phyloP scores from a whole-genome alignment of 148 eudicot species.

The Chenopodium berlandieri region DNA sequence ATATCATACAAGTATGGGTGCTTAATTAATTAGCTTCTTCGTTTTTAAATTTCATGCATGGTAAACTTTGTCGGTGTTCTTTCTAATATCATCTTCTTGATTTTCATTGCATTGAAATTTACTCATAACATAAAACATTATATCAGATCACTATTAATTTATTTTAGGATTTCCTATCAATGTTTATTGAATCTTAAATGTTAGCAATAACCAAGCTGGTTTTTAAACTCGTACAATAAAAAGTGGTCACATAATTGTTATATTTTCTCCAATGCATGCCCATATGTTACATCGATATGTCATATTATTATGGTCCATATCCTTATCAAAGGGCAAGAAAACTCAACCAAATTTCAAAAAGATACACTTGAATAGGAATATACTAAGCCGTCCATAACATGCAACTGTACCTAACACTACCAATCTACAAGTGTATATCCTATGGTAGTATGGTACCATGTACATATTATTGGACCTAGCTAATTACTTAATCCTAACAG shows the following conservation, averaged over 20 bases:
- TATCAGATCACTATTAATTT: not conserved
- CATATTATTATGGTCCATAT: not conserved
- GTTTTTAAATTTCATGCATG: not conserved
- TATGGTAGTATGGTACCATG: not conserved
- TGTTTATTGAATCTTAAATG: not conserved
- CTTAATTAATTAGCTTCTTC: not conserved
- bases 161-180: not conserved
- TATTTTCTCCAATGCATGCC: too few relatives aligned
- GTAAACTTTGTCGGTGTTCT: not conserved
- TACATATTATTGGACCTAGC: not conserved
- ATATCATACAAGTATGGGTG: not conserved
- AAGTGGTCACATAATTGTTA: not conserved
- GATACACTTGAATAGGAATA: not conserved
- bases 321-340: not conserved
- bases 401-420: slow-evolving; percentile 15
- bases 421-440: too few relatives aligned
- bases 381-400: slow-evolving; percentile 11
- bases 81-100: not conserved
- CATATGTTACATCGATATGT: too few relatives aligned
- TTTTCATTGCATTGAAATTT: not conserved
- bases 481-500: slow-evolving; percentile 8
- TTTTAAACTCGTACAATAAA: not conserved
- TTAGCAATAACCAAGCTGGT: not conserved
- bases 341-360: not conserved
- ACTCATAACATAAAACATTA: not conserved